Percentiles rank a stretch among this genome's conserved stretches.
Conservation (phyloP, 345 rosid species). For the Aurinia saxatilis region DNA sequence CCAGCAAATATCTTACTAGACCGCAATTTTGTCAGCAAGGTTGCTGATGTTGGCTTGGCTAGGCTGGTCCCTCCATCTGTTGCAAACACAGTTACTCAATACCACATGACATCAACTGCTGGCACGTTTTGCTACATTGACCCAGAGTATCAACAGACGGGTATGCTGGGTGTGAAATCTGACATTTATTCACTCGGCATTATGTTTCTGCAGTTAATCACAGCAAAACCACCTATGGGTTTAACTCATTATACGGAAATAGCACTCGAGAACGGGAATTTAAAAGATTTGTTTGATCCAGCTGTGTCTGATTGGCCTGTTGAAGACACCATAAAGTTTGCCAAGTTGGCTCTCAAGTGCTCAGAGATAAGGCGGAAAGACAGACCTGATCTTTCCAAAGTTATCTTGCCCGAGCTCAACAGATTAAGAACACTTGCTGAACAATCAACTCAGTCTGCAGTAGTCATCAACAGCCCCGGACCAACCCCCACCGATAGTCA, state of each 20-base stretch:
- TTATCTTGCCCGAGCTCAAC: conserved; percentile 61
- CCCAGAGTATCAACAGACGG: conserved; percentile 91
- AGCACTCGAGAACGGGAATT: conserved; percentile 54
- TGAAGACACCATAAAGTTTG: conserved; percentile 60
- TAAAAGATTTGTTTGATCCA: conserved; percentile 57
- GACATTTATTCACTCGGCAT: conserved; percentile 80
- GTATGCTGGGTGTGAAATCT: conserved; percentile 80
- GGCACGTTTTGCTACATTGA: conserved; percentile 93
- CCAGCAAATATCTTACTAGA: conserved; percentile 84
- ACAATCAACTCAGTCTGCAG: conserved; percentile 27
- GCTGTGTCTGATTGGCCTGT: conserved; percentile 66
- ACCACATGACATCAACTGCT: conserved; percentile 79
- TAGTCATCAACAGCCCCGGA: conserved; percentile 26
- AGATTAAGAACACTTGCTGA: conserved; percentile 58
- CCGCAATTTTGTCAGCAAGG: conserved; percentile 81
- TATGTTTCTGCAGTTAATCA: conserved; percentile 64
- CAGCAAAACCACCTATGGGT: conserved; percentile 77
- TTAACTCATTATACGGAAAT: conserved; percentile 58
- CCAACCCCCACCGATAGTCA: conserved; percentile 28
- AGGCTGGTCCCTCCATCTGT: conserved; percentile 84
- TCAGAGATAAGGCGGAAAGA: conserved; percentile 75
- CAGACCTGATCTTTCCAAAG: conserved; percentile 72
- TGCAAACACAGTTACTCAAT: conserved; percentile 71
- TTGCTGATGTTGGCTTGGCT: conserved; percentile 84
- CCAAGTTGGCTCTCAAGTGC: conserved; percentile 57